Percentiles rank a stretch among this genome's conserved stretches.
Conservation (phyloP, 1,284 basidiomycete genomes). For the Trichosporon faecale region DNA sequence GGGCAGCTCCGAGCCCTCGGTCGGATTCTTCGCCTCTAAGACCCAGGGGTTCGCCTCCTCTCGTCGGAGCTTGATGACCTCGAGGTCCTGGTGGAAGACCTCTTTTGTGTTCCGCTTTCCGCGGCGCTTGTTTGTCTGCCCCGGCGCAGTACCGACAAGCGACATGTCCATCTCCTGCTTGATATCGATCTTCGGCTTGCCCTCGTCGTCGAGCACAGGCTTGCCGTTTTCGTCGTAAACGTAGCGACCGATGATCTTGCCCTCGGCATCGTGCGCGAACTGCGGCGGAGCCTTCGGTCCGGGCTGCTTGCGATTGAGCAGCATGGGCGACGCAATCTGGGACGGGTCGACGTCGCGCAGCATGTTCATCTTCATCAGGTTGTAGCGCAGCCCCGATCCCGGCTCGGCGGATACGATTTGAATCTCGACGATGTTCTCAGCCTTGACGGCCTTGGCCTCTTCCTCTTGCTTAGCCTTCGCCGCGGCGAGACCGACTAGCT, state of each 20-base stretch:
- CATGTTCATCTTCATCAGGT: constrained; percentile 43
- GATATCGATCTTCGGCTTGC: constrained; percentile 39
- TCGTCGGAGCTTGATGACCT: constrained; percentile 41
- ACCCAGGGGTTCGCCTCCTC: constrained; percentile 50
- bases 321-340: constrained; percentile 32
- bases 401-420: constrained; percentile 39
- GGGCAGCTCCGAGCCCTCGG: constrained; percentile 26
- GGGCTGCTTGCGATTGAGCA: constrained; percentile 46
- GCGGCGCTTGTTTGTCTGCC: constrained; percentile 22
- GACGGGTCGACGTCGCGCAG: constrained; percentile 36
- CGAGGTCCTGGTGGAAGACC: constrained; percentile 45
- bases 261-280: constrained; percentile 37
- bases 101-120: constrained; percentile 38
- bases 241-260: constrained; percentile 41
- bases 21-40: constrained; percentile 37
- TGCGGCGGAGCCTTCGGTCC: constrained; percentile 32
- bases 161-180: constrained; percentile 39
- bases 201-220: constrained; percentile 40
- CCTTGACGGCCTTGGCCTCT: constrained; percentile 14
- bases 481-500: not conserved
- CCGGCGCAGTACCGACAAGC: constrained; percentile 37
- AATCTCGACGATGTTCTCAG: constrained; percentile 36
- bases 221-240: constrained; percentile 43
- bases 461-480: constrained; percentile 8
- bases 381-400: constrained; percentile 34